Percentiles rank a stretch among this genome's conserved stretches.
Conservation (phyloP, 1,284 basidiomycete genomes). For the Athelia sp. region DNA sequence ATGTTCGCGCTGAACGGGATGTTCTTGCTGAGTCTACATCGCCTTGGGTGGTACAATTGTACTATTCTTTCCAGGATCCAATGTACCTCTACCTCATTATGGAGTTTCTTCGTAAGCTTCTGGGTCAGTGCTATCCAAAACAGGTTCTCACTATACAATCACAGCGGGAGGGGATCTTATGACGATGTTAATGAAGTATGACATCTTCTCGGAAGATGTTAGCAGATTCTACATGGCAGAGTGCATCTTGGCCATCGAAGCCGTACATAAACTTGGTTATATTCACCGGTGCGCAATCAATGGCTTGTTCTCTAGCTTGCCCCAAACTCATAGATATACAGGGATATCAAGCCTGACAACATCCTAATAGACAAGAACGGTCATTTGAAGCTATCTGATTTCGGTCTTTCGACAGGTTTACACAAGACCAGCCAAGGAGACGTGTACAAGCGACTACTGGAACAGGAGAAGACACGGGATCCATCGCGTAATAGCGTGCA, state of each 20-base stretch:
- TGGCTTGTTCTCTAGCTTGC: conserved; percentile 5
- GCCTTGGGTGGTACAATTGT: conserved; percentile 96
- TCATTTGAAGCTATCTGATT: conserved; percentile 97
- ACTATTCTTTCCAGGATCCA: conserved; percentile 98
- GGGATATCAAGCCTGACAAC: conserved; percentile 99
- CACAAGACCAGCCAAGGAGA: conserved; percentile 96
- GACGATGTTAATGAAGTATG: conserved; percentile 99
- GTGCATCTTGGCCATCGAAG: conserved; percentile 96
- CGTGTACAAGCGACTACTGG: conserved; percentile 88
- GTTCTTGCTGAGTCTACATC: conserved; percentile 97
- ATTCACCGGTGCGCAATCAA: conserved; percentile 78
- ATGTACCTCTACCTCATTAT: conserved; percentile 97
- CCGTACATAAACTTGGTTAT: conserved; percentile 97
- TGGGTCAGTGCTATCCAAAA: not conserved
- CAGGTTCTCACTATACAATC: not conserved
- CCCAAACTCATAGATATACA: conserved; percentile 25
- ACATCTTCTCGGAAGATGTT: conserved; percentile 98
- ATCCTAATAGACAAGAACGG: conserved; percentile 96
- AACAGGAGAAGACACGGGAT: conserved; percentile 56
- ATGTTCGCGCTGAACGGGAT: conserved; percentile 97
- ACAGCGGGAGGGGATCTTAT: conserved; percentile 89
- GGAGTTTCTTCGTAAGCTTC: conserved; percentile 81
- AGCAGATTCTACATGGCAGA: conserved; percentile 99
- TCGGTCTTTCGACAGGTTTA: conserved; percentile 96
- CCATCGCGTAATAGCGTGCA: conserved; percentile 86